Conservation (phyloP, 1,284 basidiomycete species). For the Cryptococcus sp. region DNA sequence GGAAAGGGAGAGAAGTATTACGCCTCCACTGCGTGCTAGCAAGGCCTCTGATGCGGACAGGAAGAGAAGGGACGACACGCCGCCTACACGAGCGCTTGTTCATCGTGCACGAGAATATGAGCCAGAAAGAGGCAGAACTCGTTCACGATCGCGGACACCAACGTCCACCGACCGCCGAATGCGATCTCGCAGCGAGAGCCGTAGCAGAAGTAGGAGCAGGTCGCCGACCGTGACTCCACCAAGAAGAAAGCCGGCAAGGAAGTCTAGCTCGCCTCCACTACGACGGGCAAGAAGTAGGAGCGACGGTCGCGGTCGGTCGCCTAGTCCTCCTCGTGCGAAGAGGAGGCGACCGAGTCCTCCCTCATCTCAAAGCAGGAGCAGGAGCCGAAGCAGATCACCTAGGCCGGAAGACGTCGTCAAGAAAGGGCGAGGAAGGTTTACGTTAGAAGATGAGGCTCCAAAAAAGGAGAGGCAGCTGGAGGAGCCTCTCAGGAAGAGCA, state of each 20-base stretch:
- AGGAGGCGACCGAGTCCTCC: slow-evolving; percentile 5
- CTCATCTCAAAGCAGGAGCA: neutral
- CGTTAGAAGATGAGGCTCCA: slow-evolving; percentile 19
- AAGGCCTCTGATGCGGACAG: neutral
- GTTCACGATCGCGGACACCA: slow-evolving; percentile 22
- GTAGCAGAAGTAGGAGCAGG: slow-evolving; percentile 3
- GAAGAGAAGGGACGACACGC: slow-evolving; percentile 10
- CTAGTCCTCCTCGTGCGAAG: slow-evolving; percentile 3
- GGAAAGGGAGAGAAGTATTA: slow-evolving; percentile 12
- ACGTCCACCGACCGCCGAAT: slow-evolving; percentile 18
- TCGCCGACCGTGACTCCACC: slow-evolving; percentile 29
- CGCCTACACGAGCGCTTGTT: neutral
- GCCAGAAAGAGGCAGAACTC: slow-evolving; percentile 10
- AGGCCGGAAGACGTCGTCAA: slow-evolving; percentile 12
- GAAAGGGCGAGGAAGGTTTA: slow-evolving; percentile 28
- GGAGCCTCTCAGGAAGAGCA: slow-evolving; percentile 21
- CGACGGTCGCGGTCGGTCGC: slow-evolving; percentile 3
- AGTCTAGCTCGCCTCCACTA: slow-evolving; percentile 1
- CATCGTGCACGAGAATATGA: too few relatives aligned
- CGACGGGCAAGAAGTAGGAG: slow-evolving; percentile 2
- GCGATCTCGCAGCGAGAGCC: neutral
- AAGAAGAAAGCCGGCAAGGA: slow-evolving; percentile 6
- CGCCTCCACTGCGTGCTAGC: slow-evolving; percentile 14
- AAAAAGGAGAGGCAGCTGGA: slow-evolving; percentile 24
- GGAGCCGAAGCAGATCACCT: slow-evolving; percentile 7